A percentile compares a stretch with the other conserved stretches of the same genome.
Evolutionary conservation across 805 yeast species (phyloP).

Genomic region (Cyberlindnera euphorbiae): DNA sequence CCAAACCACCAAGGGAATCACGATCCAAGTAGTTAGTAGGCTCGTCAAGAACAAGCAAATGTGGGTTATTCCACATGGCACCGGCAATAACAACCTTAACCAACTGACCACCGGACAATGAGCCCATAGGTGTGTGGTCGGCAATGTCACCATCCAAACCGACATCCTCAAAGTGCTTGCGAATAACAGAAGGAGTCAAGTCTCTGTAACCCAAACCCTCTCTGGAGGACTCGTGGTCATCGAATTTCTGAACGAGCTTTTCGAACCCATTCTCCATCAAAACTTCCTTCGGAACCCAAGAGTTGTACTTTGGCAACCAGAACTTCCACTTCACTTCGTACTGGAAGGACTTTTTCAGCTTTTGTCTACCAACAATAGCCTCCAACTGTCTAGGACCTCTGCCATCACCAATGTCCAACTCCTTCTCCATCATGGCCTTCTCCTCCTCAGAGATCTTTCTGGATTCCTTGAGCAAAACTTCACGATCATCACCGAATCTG

Average conservation of each 20-base stretch:
- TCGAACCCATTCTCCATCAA: conserved; percentile 81
- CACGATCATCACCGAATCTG: conserved; percentile 96
- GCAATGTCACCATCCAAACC: conserved; percentile 98
- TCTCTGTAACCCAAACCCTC: conserved; percentile 99
- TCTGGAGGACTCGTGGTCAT: conserved; percentile 98
- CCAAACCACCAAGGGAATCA: conserved; percentile 96
- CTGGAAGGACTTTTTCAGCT: conserved; percentile 92
- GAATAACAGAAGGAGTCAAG: conserved; percentile 81
- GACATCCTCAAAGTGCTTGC: conserved; percentile 95
- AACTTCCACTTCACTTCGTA: conserved; percentile 92
- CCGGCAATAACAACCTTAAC: conserved; percentile 99
- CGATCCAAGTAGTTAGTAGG: conserved; percentile 98
- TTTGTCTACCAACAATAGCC: conserved; percentile 96
- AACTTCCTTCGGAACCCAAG: conserved; percentile 86
- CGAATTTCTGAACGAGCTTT: conserved; percentile 91
- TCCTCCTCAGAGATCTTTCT: conserved; percentile 82
- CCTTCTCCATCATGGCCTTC: conserved; percentile 68
- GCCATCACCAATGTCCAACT: conserved; percentile 79
- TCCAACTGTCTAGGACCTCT: conserved; percentile 85
- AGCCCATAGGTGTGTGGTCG: conserved; percentile 95
- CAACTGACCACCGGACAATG: conserved; percentile 95
- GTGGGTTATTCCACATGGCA: conserved; percentile 99
- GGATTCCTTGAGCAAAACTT: conserved; percentile 87
- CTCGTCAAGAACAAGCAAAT: conserved; percentile 91
- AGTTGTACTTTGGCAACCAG: conserved; percentile 89